These are phyloP conservation scores for Syzygium malaccense DNA, from an alignment of 441 rosid species.

Conservation along the genomic window DNA sequence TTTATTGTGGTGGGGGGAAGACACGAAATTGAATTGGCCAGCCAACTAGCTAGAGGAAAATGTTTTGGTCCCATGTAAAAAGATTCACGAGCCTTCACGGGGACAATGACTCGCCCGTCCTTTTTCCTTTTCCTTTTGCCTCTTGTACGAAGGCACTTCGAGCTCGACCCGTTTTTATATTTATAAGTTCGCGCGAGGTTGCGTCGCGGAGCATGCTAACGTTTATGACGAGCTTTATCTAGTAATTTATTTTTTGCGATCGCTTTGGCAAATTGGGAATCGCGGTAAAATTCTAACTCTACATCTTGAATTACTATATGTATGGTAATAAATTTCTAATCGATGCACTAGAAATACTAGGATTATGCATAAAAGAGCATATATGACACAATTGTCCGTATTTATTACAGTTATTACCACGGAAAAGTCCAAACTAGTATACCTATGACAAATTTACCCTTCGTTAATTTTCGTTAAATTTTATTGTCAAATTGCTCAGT, in stretches of 20 bases:
- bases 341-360: neutral
- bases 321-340: neutral
- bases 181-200: neutral
- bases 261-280: neutral
- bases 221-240: neutral
- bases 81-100: neutral
- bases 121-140: neutral
- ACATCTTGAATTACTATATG: too few species aligned
- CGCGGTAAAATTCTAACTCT: neutral
- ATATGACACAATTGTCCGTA: neutral
- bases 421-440: too few species aligned
- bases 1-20: neutral
- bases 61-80: neutral
- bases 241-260: neutral
- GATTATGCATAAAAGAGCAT: neutral
- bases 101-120: neutral
- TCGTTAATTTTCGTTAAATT: too few species aligned
- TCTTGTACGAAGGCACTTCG: neutral
- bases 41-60: neutral
- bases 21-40: neutral
- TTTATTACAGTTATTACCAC: too few species aligned
- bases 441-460: too few species aligned
- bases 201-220: neutral
- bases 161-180: neutral
- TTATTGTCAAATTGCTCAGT: too few species aligned